These are phyloP conservation scores for Hypoxylon sp. DNA, from an alignment of 2,329 filamentous ascomycete species.

Conservation along the genomic window DNA sequence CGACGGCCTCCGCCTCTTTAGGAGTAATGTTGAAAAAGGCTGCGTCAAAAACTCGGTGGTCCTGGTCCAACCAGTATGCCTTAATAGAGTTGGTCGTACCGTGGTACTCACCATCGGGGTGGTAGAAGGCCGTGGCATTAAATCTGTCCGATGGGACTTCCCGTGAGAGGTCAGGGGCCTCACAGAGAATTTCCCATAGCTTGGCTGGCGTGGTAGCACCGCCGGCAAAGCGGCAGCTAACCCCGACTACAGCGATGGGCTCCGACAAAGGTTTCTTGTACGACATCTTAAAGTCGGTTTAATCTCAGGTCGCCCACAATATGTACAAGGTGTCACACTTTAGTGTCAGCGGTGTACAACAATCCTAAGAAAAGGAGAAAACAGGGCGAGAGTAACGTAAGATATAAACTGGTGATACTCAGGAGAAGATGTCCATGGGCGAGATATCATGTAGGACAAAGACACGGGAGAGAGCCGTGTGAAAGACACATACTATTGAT, in stretches of 20 bases:
- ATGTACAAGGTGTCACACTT: slow-evolving; percentile 10
- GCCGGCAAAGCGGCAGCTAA: slow-evolving; percentile 53
- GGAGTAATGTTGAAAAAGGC: slow-evolving; percentile 56
- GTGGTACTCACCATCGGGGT: slow-evolving; percentile 53
- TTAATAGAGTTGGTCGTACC: slow-evolving; percentile 52
- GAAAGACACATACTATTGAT: slow-evolving; percentile 1
- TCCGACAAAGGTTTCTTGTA: slow-evolving; percentile 42
- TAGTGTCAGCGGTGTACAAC: slow-evolving; percentile 13
- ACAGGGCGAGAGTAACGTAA: background rate
- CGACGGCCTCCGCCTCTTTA: slow-evolving; percentile 55
- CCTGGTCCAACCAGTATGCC: slow-evolving; percentile 53
- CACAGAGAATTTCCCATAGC: slow-evolving; percentile 51
- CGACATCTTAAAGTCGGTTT: slow-evolving; percentile 35
- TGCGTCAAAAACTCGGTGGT: slow-evolving; percentile 52
- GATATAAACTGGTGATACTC: background rate
- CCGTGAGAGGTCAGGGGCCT: slow-evolving; percentile 50
- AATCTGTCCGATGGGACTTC: slow-evolving; percentile 50
- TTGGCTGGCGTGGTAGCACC: slow-evolving; percentile 48
- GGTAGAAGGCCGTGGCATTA: slow-evolving; percentile 51
- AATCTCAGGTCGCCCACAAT: background rate
- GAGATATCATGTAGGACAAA: background rate
- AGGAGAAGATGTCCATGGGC: background rate
- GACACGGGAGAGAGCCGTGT: background rate
- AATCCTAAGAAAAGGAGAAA: background rate
- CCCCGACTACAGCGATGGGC: slow-evolving; percentile 53